phyloP scores from a whole-genome alignment of 257 asterid genomes.

The Nicotiana paniculata region DNA sequence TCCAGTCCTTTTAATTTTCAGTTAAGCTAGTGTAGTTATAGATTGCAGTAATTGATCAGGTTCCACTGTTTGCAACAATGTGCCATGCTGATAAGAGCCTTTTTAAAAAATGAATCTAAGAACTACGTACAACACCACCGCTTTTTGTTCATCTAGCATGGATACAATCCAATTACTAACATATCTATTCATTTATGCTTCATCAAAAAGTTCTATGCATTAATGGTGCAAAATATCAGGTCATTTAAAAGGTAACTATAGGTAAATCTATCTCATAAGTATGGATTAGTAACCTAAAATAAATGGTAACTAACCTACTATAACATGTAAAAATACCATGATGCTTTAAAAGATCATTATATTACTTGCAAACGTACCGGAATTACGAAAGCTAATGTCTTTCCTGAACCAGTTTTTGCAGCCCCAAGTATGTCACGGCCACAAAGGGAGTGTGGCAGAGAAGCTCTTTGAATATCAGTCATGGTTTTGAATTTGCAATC shows the following conservation, averaged over 20 bases:
- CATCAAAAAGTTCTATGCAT: too few species aligned
- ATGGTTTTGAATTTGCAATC: conserved; percentile 36
- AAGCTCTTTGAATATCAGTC: conserved; percentile 96
- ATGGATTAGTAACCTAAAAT: too few species aligned
- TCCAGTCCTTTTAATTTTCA: neutral
- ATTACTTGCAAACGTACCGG: conserved; percentile 36
- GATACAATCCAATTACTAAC: neutral
- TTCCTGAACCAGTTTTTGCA: conserved; percentile 97
- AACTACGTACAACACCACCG: neutral
- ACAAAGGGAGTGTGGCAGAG: conserved; percentile 83
- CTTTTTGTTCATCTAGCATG: neutral
- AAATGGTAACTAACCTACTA: too few species aligned
- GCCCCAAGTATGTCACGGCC: conserved; percentile 95
- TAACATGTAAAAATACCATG: too few species aligned
- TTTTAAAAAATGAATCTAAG: neutral
- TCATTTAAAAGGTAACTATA: too few species aligned
- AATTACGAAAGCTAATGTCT: conserved; percentile 79
- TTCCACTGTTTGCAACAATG: neutral
- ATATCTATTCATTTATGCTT: neutral
- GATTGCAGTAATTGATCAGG: neutral
- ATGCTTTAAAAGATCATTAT: too few species aligned
- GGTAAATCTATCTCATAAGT: too few species aligned
- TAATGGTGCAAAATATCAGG: too few species aligned
- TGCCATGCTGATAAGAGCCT: neutral
- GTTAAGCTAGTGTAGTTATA: neutral